Conservation (phyloP, 1,284 basidiomycete genomes). For the Malassezia dermatis region DNA sequence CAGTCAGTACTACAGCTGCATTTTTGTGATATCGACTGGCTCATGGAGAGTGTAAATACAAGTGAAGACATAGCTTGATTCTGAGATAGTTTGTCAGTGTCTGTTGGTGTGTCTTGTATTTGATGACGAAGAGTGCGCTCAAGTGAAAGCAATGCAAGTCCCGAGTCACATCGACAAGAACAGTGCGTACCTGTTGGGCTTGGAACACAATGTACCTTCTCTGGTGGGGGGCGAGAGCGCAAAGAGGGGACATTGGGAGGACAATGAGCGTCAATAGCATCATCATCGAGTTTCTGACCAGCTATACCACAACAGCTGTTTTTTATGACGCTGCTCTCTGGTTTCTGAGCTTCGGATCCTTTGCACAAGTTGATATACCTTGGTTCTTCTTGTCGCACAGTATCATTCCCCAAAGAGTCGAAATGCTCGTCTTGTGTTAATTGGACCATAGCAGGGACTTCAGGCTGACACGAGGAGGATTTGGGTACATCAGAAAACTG, state of each 20-base stretch:
- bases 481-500: not conserved
- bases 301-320: not conserved
- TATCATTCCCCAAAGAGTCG: not conserved
- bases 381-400: not conserved
- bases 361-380: not conserved
- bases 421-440: not conserved
- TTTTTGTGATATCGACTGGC: conserved; percentile 36
- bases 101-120: not conserved
- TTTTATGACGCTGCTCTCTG: not conserved
- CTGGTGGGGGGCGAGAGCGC: not conserved
- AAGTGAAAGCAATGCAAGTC: conserved; percentile 35
- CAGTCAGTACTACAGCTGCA: conserved; percentile 44
- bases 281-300: not conserved
- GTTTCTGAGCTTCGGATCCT: not conserved
- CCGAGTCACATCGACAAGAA: conserved; percentile 40
- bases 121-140: conserved; percentile 20
- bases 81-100: not conserved
- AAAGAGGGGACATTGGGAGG: not conserved
- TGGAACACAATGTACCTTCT: conserved; percentile 44
- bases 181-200: conserved; percentile 41
- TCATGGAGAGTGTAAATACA: conserved; percentile 40
- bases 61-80: conserved; percentile 15
- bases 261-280: not conserved
- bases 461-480: not conserved
- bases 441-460: not conserved